Base-by-base conservation (phyloP, 768 basidiomycete genomes). In the Terana coerulea region DNA sequence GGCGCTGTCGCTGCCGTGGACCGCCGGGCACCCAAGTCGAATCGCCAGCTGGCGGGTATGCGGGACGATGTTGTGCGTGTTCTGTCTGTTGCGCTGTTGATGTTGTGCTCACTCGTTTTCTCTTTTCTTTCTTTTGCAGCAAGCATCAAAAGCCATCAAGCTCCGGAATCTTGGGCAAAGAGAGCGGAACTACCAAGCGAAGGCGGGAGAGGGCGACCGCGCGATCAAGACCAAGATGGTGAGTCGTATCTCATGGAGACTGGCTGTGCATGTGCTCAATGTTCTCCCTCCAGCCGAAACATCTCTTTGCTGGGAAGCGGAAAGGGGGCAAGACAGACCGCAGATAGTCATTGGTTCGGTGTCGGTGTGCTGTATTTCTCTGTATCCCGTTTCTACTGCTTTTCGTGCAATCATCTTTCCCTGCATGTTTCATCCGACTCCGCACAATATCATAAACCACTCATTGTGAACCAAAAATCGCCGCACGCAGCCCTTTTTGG, bases 151-250 rank as follows among this genome's bases (percentile, higher is more conserved):
- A 64, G 91, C 95, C 15, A 72, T 80, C 67, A 82, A 86, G 63
- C 75, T 98, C 52, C 87, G 91, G 58, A 90, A 91, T 61, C 79
- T 95, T 49, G 86, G 86, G 5, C 93, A 95, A 67, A 78, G 95
- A 59, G 80, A 79, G 48, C 86, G 92, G 53, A 95, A 95, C 67
- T 82, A 83, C 76, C 77, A 84, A 37, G 95, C 92, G 22, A 91
- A 87, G 66, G 95, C 94, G 33, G 91, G 90, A 52, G 95, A 99
- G 77, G 76, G 81, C 52, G 92, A 95, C 72, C 83, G 90, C 58
- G 78, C 78, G 10, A 92, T 92, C 71, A 78, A 73, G 63, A 77
- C 76, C 56, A 91, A 91, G 78, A 91, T 88, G 89, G 91, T 91
- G 46, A 33, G 47, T 15, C 22, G 36, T 30, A 26, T 17, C 30